phyloP scores from a whole-genome alignment of 1,284 basidiomycete species.

The Uromyces viciae-fabae region DNA sequence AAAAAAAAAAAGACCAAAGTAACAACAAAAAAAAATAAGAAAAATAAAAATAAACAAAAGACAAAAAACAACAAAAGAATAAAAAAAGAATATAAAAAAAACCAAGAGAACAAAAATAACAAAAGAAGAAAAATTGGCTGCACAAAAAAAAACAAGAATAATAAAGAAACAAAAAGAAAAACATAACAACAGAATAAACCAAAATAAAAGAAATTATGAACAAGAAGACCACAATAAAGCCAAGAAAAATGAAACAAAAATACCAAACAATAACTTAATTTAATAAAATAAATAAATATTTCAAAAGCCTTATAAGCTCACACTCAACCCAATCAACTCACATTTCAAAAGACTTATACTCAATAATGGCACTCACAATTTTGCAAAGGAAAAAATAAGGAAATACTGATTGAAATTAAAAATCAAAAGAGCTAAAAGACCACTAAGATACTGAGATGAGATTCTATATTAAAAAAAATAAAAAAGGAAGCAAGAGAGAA shows the following conservation, averaged over 20 bases:
- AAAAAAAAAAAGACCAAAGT: constrained; percentile 55
- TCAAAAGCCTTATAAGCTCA: too few relatives aligned
- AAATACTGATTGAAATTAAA: not conserved
- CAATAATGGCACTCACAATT: too few relatives aligned
- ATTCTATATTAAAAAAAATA: not conserved
- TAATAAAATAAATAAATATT: not conserved
- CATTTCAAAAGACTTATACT: too few relatives aligned
- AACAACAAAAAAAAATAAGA: constrained; percentile 41
- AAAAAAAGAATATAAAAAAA: constrained; percentile 51
- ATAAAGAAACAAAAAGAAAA: not conserved
- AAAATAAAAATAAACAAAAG: not conserved
- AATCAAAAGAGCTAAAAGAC: not conserved
- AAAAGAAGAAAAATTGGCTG: not conserved
- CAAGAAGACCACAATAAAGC: not conserved
- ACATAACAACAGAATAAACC: not conserved
- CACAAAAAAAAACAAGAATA: not conserved
- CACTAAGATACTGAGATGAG: not conserved
- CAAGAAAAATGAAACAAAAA: not conserved
- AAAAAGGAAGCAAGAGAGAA: not conserved
- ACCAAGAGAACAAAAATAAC: constrained; percentile 54
- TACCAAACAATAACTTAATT: not conserved
- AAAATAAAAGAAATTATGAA: not conserved
- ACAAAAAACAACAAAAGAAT: constrained; percentile 24
- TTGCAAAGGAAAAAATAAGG: not conserved
- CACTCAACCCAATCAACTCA: too few relatives aligned